Evolutionary conservation across 106 monocot species (phyloP), one percentile per base, ranked within the genome.

Genomic region (Dendrobium catenatum): DNA sequence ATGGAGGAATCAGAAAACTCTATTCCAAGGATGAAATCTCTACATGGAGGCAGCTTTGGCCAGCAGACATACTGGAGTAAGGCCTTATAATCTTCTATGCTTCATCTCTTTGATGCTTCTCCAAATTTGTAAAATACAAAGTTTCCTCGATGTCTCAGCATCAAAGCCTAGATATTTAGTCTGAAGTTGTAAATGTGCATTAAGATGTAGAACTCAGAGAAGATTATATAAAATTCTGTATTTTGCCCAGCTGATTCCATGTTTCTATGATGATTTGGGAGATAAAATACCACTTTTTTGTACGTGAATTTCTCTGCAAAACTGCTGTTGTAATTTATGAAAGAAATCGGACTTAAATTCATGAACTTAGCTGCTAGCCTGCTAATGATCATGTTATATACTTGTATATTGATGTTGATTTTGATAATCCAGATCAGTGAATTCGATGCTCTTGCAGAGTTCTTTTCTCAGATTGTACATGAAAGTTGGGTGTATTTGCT

Each of bases 1-100:
- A 94, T 55, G 93, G 93, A 56, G 93, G 93, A 74, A 84, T 93
- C 77, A 87, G 93, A 80, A 93, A 89, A 66, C 87, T 94, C 15
- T 78, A 78, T 16, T 75, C 73, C 76, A 68, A 91, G 75, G 81
- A 88, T 37, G 93, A 94, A 68, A 89, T 94, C 40, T 68, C 84
- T n/a, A 86, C 22, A 68, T 93, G 93, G 93, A 87, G 37, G 42
- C 79, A 75, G 76, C 80, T 89, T 16, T 92, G 92, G 92, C 92
- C 92, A 46, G 61, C 75, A 73, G 86, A 89, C 42, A 70, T 79
- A 43, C 76, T 90, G 68, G 92, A 92, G 72, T 84, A 70, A 22
- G 22, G n/a, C 61, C n/a, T 22, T 9, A n/a, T 6, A 22, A 20
- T 61, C 61, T 61, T 22, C 22, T 61, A 61, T 61, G n/a, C 61